Evolutionary conservation across 805 yeast genomes (phyloP).

Genomic region (Wickerhamomyces canadensis): DNA sequence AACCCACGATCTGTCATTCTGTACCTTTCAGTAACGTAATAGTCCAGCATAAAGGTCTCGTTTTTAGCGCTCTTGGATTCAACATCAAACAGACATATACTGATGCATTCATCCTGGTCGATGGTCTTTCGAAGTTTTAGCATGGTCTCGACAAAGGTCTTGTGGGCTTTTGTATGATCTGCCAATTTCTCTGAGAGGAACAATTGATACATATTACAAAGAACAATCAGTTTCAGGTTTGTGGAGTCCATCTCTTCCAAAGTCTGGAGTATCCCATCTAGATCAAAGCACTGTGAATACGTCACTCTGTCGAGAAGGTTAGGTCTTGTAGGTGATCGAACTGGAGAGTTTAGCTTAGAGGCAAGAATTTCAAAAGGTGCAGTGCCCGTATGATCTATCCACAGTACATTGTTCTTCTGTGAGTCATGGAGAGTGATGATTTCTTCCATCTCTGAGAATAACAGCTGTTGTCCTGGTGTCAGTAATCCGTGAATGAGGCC

Average conservation of each 20-base stretch:
- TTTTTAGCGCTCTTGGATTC: background rate
- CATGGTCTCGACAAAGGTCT: background rate
- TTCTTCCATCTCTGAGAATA: no score
- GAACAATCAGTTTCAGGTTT: background rate
- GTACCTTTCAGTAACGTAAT: background rate
- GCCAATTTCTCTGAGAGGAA: background rate
- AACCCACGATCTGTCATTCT: background rate
- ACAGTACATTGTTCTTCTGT: background rate
- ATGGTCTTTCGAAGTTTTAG: background rate
- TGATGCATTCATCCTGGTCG: background rate
- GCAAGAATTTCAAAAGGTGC: background rate
- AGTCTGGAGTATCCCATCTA: background rate
- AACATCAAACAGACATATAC: background rate
- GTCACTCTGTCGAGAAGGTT: background rate
- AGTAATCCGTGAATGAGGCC: no score
- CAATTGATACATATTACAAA: background rate
- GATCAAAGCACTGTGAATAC: slow-evolving; percentile 1
- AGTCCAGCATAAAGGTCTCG: background rate
- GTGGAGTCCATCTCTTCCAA: background rate
- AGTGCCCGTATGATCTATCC: slow-evolving; percentile 1
- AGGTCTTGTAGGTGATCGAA: no score
- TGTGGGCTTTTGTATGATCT: background rate
- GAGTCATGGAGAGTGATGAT: background rate
- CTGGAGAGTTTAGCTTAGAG: background rate
- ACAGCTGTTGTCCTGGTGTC: no score